Base-by-base conservation (phyloP, 345 rosid species). In the Cardamine occulta region DNA sequence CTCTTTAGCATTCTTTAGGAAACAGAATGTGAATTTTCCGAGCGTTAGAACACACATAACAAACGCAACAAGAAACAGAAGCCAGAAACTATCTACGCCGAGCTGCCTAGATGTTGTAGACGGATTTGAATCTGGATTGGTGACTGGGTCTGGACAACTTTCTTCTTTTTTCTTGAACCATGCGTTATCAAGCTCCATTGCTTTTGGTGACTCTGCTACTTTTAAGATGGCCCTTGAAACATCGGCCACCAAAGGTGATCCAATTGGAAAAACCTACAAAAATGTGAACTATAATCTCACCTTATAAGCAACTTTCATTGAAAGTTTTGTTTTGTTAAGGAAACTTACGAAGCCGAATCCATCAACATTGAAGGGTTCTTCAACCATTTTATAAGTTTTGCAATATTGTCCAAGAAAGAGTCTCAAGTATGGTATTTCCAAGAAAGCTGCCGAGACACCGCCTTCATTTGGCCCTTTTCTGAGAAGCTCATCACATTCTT, bases 321-420 rank as follows among this genome's bases (percentile, higher is more conserved):
- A n/a, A n/a, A n/a, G n/a, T n/a, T n/a, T n/a, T n/a, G n/a, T n/a
- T 11, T 18, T 17, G 21, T 24, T 1, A 6, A 1, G 2, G 21
- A 17, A 19, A 67, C 84, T 74, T 74, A 85, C 85, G 8, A 87
- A 87, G 10, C 91, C 86, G 4, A 83, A 80, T 42, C 87, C 84
- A 34, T 72, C 81, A 5, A 75, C 62, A 11, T 66, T 79, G 26
- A 74, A 80, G 0, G 82, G 61, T n/a, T 79, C 82, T 49, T 79
- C 85, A 34, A 73, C 80, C 74, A 75, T 72, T 56, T 78, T 74
- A 29, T 84, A 86, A 6, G 66, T 62, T 15, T 57, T 57, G 80
- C 87, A 82, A 14, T 79, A 77, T 56, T 79, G 74, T 31, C 70
- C 81, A 5, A 84, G 74, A 58, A 86, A 53, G 11, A 82, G 70